Base-by-base conservation (phyloP, 805 yeast species). In the Scheffersomyces coipomensis region DNA sequence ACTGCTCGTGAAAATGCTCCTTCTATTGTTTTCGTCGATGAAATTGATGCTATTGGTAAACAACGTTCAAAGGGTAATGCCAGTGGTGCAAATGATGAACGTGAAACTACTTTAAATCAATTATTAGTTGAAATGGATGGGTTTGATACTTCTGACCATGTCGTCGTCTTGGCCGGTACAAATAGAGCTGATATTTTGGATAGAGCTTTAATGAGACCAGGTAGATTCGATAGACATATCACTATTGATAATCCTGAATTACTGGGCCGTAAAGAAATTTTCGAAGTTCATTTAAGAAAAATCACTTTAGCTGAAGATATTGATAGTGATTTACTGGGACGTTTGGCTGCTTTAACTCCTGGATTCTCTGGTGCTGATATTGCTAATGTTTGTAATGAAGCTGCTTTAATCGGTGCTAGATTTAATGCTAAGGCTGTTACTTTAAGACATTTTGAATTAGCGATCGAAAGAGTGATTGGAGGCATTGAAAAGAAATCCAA, bases 291-390 rank as follows among this genome's bases (percentile, higher is more conserved):
- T 62, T 72, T 95, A 60, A 66, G 69, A 34, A 85, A 85, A 47
- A 71, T 95, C 54, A 83, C 78, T 42, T 68, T 90, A 43, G 71
- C 66, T 15, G 57, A 62, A 29, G 58, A 66, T 39, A 71, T 75
- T 33, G 64, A 65, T 35, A 54, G 55, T 15, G 71, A 74, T 32
- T 75, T 93, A 50, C 79, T 90, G 18, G 97, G 96, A 30, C 80
- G 90, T 54, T 74, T 93, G 44, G 93, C 97, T 6, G 97, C 98
- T 0, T 73, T 95, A 56, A 93, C 99, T 0, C 98, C 99, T 1
- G 99, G 99, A 0, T 93, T 93, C 57, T 84, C 96, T 1, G 99
- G 99, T 58, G 99, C 99, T 13, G 99, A 93, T 59, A 89, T 93
- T 56, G 96, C 98, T 35, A 95, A 93, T 68, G 89, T 87, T 50